Conservation (phyloP, 2,329 filamentous ascomycete genomes). For the Cytospora paraplurivora region DNA sequence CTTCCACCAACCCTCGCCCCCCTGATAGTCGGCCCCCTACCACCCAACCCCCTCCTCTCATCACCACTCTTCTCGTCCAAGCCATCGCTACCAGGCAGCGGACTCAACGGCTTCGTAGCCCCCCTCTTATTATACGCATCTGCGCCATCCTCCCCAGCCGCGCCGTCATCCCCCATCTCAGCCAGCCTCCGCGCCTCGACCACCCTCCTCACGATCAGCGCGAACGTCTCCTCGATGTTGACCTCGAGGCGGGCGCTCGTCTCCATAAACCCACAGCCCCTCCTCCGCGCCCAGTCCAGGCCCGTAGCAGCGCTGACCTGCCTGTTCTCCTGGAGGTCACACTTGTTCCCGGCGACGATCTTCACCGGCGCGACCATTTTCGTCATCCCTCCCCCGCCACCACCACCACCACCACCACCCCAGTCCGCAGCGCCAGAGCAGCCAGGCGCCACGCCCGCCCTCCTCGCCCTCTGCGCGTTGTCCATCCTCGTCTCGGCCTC, state of each 20-base stretch:
- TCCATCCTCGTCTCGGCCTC: slow-evolving; percentile 71
- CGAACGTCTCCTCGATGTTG: slow-evolving; percentile 89
- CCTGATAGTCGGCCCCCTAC: slow-evolving; percentile 45
- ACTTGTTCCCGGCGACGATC: slow-evolving; percentile 85
- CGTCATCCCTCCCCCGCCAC: slow-evolving; percentile 36
- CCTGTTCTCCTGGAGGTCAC: slow-evolving; percentile 71
- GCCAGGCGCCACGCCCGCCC: slow-evolving; percentile 42
- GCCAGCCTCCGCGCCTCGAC: slow-evolving; percentile 58
- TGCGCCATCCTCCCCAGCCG: background rate
- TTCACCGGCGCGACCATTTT: slow-evolving; percentile 72
- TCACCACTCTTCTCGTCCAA: slow-evolving; percentile 43
- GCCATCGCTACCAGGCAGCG: slow-evolving; percentile 46
- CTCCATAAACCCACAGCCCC: slow-evolving; percentile 86
- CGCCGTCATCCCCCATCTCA: slow-evolving; percentile 47
- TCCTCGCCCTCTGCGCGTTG: slow-evolving; percentile 56
- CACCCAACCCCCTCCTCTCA: slow-evolving; percentile 18
- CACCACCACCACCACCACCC: slow-evolving; percentile 35
- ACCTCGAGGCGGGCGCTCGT: slow-evolving; percentile 82
- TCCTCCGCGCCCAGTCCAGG: slow-evolving; percentile 73
- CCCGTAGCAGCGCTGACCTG: slow-evolving; percentile 71
- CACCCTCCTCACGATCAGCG: slow-evolving; percentile 64
- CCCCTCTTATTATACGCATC: slow-evolving; percentile 49
- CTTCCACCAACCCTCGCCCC: slow-evolving; percentile 48
- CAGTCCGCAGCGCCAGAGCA: slow-evolving; percentile 34
- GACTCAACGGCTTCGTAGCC: slow-evolving; percentile 60